Base-by-base conservation (phyloP, 352 stramenopile species). In the Chrysophaeum taylorii region DNA sequence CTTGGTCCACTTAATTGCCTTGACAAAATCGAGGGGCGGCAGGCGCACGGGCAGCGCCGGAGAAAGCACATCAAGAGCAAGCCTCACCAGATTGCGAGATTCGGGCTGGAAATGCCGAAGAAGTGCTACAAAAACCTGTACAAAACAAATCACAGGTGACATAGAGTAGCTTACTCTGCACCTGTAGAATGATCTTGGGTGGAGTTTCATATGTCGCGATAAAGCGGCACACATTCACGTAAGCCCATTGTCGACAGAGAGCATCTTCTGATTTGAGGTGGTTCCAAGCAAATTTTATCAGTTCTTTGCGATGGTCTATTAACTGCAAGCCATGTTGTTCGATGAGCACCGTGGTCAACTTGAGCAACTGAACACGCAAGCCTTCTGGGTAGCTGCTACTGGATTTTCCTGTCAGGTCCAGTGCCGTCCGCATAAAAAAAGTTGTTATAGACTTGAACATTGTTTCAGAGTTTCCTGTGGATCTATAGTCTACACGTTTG, bases 211-310 rank as follows among this genome's bases (percentile, higher is more conserved):
- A 98, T 0, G 91, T 86, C 21, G 88, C 88, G 50, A 98, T 96
- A 78, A 98, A 98, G 14, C 88, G 85, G 61, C 92, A 97, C 0
- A 98, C 86, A 74, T 97, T 96, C 64, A 98, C 84, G 74, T 98
- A 98, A 41, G 92, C 92, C 89, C 92, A 97, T 41, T 96, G 85
- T 77, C 98, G 98, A 9, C 89, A 96, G 16, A 83, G 92, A 39
- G 92, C 70, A 75, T 98, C 90, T 25, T 96, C 89, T 0, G 86
- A 88, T 79, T 98, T 98, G 25, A 98, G 80, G 72, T 97, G 84
- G 70, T 92, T 92, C 93, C 92, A 98, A 38, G 94, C 93, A 85
- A 97, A 98, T 79, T 98, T 98, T 64, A 99, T 94, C 53, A 99
- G 87, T 76, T 98, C 92, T 68, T 97, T 97, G 69, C 91, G 81